These are phyloP conservation scores for Globisporangium parvum DNA, from an alignment of 352 stramenopile species.

Conservation along the genomic window DNA sequence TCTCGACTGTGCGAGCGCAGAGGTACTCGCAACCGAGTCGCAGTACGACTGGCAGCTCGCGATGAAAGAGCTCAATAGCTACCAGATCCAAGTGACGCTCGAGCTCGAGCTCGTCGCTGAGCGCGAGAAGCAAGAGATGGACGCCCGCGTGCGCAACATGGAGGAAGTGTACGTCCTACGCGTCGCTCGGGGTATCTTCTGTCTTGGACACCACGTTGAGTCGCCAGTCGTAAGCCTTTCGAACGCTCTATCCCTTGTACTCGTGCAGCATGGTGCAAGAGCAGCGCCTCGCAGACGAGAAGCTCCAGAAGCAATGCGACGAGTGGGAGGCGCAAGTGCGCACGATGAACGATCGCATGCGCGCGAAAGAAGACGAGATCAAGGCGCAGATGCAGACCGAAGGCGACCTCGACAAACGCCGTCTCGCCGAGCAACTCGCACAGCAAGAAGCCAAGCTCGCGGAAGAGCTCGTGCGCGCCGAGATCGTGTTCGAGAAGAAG, in stretches of 20 bases:
- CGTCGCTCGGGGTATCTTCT: background rate
- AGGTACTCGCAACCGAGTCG: constrained; percentile 38
- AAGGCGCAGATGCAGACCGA: constrained; percentile 71
- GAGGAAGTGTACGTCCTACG: constrained; percentile 43
- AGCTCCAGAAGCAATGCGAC: constrained; percentile 51
- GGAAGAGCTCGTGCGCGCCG: constrained; percentile 68
- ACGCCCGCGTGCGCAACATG: constrained; percentile 63
- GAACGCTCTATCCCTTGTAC: background rate
- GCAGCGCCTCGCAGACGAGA: constrained; percentile 51
- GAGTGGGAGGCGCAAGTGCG: constrained; percentile 69
- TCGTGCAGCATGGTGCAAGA: constrained; percentile 43
- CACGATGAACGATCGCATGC: constrained; percentile 72
- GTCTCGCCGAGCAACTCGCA: constrained; percentile 64
- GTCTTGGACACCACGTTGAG: background rate
- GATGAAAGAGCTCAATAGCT: constrained; percentile 79
- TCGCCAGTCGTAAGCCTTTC: no score
- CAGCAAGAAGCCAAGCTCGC: constrained; percentile 72
- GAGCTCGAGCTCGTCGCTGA: constrained; percentile 52
- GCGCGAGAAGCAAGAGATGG: constrained; percentile 77
- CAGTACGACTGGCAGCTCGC: constrained; percentile 71
- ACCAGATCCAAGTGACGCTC: constrained; percentile 52
- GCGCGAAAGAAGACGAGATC: constrained; percentile 60
- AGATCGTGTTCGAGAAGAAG: constrained; percentile 74
- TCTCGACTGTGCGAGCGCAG: constrained; percentile 7
- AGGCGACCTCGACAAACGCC: constrained; percentile 67